Base-by-base conservation (phyloP, 2,329 filamentous ascomycete species). In the Diatrype stigma region DNA sequence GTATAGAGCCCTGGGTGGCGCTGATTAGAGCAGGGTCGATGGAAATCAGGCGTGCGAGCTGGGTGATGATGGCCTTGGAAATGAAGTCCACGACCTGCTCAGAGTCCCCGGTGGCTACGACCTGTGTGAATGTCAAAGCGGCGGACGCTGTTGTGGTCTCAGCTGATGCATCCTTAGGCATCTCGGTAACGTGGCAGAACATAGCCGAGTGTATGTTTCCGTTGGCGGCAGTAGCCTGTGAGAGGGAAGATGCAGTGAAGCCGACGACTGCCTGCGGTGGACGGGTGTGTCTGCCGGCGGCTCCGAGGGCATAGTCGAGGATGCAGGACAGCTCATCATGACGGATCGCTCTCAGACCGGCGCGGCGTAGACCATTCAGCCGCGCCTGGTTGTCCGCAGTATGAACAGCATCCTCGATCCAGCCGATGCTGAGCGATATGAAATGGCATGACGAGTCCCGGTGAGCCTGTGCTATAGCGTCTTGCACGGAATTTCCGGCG, bases 401-500 rank as follows among this genome's bases (percentile, higher is more conserved):
- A 22, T 40, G 30, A 11, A 52, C 16, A 1, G 54, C 56, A 28
- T 54, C 54, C 23, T 54, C 49, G n/a, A 52, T 56, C 51, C 54
- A 56, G 6, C 52, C 54, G 22, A 56, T 51, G 42, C 42, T 54
- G 32, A 51, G 34, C 1, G 51, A 47, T 22, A 56, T 30, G 40
- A 52, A 58, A n/a, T 46, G 44, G 47, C 44, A 48, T 1, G 46
- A 28, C 37, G 37, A 30, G 46, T 21, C 23, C 45, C 37, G 46
- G 23, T 26, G 32, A 14, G 38, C 30, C n/a, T 49, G 40, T 3
- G 53, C 49, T n/a, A 55, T n/a, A 5, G 48, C 50, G 22, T 60
- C 56, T 16, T 59, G 53, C 22, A 55, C 51, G 3, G 56, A 22
- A 30, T 56, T 57, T 6, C 51, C 56, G 2, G 53, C 57, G 17